These are phyloP conservation scores for Mycena polygramma DNA, from an alignment of 768 basidiomycete genomes.

Conservation along the genomic window DNA sequence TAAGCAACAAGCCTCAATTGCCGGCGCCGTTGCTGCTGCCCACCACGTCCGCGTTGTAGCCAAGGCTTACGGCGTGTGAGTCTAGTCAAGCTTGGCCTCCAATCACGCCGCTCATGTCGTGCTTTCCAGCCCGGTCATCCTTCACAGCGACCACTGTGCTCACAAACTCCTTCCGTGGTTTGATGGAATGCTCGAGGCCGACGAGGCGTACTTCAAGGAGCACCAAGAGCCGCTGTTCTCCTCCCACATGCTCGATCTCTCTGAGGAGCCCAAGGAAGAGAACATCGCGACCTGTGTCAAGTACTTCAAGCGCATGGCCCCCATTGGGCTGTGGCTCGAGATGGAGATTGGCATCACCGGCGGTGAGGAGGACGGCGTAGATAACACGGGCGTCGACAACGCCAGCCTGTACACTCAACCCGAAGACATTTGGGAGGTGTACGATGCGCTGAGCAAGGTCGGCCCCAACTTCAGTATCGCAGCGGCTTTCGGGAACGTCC, in stretches of 20 bases:
- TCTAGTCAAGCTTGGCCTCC: conserved; percentile 36
- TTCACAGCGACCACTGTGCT: conserved; percentile 99
- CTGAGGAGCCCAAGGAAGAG: conserved; percentile 91
- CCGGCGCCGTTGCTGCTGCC: conserved; percentile 94
- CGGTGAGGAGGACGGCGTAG: conserved; percentile 99
- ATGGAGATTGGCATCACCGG: conserved; percentile 99
- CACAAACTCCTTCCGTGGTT: conserved; percentile 99
- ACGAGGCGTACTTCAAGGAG: conserved; percentile 92
- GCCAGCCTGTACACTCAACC: conserved; percentile 96
- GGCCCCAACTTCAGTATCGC: conserved; percentile 97
- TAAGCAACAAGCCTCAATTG: conserved; percentile 94
- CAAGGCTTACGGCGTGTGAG: conserved; percentile 93
- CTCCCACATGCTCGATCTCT: conserved; percentile 99
- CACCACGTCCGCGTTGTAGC: conserved; percentile 91
- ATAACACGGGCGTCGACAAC: conserved; percentile 97
- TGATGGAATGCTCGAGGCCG: conserved; percentile 98
- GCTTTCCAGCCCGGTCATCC: conserved; percentile 83
- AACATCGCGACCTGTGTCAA: conserved; percentile 95
- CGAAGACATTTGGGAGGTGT: conserved; percentile 93
- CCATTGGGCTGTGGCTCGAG: conserved; percentile 95
- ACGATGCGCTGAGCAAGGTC: conserved; percentile 85
- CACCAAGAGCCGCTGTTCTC: conserved; percentile 92
- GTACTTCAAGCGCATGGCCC: conserved; percentile 96
- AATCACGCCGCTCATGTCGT: conserved; percentile 12
- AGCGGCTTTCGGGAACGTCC: conserved; percentile 98